Base-by-base conservation (phyloP, 352 stramenopile species). In the Globisporangium apiculatum region DNA sequence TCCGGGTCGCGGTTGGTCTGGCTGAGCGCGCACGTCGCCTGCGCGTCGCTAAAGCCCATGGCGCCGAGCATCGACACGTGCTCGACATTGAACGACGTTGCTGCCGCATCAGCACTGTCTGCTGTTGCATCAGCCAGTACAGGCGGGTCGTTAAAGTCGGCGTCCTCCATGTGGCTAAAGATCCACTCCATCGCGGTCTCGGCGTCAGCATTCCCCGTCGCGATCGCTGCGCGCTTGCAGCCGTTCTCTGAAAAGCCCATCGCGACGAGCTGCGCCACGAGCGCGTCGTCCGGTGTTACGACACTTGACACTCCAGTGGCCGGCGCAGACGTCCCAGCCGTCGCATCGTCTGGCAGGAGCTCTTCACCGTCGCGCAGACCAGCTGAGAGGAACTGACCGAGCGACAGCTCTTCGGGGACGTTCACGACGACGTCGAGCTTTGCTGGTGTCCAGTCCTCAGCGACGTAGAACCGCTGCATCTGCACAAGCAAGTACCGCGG, bases 201-300 rank as follows among this genome's bases (percentile, higher is more conserved):
- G 5, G 94, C 78, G 61, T 94, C 81, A 5, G 70, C 73, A 72
- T 96, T 98, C 55, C 76, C 86, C 59, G 80, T 97, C 40, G 85
- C 96, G 18, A 97, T 85, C 18, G 97, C 85, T 50, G 97, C 97
- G 55, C 96, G 87, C 66, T 97, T 98, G 75, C 92, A 98, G 36
- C 91, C 96, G 67, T 99, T 99, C 69, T 98, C 93, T 0, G 83
- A 91, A 63, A 99, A 99, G 31, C 97, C 97, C 97, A 99, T 99
- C 18, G 89, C 94, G 70, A 99, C 95, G 4, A 99, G 73, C 68
- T 99, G 95, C 31, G 69, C 70, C 5, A 99, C 79, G 24, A 99
- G 73, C 12, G 64, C 72, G 62, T 98, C 91, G 60, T 98, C 93
- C 15, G 89, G 86, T 6, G 80, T 72, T 18, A 95, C 71, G 11